A percentile compares a stretch with the other conserved stretches of the same genome.
Evolutionary conservation across 2,329 filamentous ascomycete species (phyloP).

Genomic region (Neoscytalidium dimidiatum): DNA sequence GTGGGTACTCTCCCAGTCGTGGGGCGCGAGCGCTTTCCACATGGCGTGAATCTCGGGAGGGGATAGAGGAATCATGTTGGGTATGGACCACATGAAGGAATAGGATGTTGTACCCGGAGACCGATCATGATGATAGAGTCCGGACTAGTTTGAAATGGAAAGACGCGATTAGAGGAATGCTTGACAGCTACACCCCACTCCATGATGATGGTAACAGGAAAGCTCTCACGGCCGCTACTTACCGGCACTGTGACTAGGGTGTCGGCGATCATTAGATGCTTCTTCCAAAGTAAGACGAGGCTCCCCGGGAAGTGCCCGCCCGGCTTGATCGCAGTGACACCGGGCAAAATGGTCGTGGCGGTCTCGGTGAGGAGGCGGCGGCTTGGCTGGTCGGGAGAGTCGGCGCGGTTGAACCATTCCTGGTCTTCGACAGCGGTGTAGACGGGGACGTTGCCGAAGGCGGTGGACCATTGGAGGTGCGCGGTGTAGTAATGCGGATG

Average conservation of each 20-base stretch:
- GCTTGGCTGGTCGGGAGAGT: slow-evolving; percentile 41
- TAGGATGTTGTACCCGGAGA: slow-evolving; percentile 46
- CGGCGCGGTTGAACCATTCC: slow-evolving; percentile 60
- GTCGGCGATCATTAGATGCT: slow-evolving; percentile 71
- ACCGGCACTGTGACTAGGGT: slow-evolving; percentile 71
- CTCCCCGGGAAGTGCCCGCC: slow-evolving; percentile 82
- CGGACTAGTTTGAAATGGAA: slow-evolving; percentile 26
- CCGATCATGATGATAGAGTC: slow-evolving; percentile 27
- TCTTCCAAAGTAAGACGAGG: slow-evolving; percentile 63
- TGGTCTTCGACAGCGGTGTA: slow-evolving; percentile 68
- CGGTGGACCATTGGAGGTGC: slow-evolving; percentile 70
- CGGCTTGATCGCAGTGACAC: slow-evolving; percentile 65
- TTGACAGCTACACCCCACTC: no score
- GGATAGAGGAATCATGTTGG: slow-evolving; percentile 71
- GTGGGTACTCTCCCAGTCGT: slow-evolving; percentile 67
- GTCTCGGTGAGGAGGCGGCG: slow-evolving; percentile 25
- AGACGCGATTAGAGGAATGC: slow-evolving; percentile 2
- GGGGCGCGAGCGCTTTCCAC: slow-evolving; percentile 65
- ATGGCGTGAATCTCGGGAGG: slow-evolving; percentile 66
- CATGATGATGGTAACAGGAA: no score
- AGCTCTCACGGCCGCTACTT: no score
- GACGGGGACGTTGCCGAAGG: slow-evolving; percentile 66
- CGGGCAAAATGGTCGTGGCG: slow-evolving; percentile 34
- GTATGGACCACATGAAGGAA: slow-evolving; percentile 76
- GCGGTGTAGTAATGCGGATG: slow-evolving; percentile 85